These are phyloP conservation scores for Curvularia sp. DNA, from an alignment of 2,329 filamentous ascomycete genomes.

Conservation along the genomic window DNA sequence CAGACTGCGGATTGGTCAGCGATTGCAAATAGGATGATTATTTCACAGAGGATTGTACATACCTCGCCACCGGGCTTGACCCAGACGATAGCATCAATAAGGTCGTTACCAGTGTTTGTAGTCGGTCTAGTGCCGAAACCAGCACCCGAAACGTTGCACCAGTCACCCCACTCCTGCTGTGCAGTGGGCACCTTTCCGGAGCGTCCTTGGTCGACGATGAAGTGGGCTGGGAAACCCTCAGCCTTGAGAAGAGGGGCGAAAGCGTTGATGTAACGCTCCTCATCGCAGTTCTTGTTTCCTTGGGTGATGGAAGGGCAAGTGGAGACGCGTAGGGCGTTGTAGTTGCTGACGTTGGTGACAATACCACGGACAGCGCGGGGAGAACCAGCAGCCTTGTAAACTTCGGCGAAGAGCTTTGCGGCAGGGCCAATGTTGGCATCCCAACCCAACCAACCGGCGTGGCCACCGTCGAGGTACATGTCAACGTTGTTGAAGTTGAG, in stretches of 20 bases:
- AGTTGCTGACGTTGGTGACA: constrained; percentile 66
- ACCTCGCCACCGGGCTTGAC: constrained; percentile 69
- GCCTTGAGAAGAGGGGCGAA: constrained; percentile 57
- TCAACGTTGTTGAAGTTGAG: constrained; percentile 68
- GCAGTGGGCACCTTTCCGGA: constrained; percentile 67
- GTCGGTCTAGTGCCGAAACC: constrained; percentile 71
- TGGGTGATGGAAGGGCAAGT: constrained; percentile 55
- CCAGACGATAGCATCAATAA: constrained; percentile 73
- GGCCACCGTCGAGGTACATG: constrained; percentile 69
- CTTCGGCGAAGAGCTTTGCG: constrained; percentile 55
- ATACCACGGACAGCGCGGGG: constrained; percentile 60
- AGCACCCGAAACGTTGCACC: constrained; percentile 70
- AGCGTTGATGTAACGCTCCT: constrained; percentile 60
- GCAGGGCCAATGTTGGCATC: constrained; percentile 63
- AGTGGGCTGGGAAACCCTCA: constrained; percentile 61
- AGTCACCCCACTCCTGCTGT: constrained; percentile 67
- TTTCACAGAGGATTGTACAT: neutral
- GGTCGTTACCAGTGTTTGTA: constrained; percentile 64
- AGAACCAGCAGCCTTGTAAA: constrained; percentile 57
- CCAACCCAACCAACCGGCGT: constrained; percentile 71
- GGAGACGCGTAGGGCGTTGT: constrained; percentile 61
- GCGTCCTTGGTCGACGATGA: constrained; percentile 62
- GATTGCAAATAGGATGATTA: neutral
- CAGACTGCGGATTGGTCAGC: constrained; percentile 31
- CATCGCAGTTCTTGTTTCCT: constrained; percentile 60